Evolutionary conservation across 257 asterid species (phyloP).

Genomic region (Orobanche coerulescens): DNA sequence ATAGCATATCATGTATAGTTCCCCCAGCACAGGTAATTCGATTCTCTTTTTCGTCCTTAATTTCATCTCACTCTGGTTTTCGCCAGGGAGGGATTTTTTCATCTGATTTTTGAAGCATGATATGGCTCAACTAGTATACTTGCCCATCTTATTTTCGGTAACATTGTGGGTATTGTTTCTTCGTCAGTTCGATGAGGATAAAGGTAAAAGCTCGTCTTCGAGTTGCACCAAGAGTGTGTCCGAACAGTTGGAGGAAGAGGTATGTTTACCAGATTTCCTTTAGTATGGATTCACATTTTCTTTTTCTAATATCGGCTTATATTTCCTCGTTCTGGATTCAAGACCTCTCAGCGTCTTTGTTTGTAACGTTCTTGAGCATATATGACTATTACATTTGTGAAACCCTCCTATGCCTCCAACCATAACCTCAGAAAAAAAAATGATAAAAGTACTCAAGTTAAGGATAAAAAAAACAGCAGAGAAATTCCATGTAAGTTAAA

Average conservation of each 20-base stretch:
- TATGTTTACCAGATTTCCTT: conserved; percentile 22
- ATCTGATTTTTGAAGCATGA: neutral
- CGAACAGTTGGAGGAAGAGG: conserved; percentile 87
- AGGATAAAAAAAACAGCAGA: too few species aligned
- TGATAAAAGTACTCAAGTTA: neutral
- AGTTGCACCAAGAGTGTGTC: conserved; percentile 51
- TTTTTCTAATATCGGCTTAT: conserved; percentile 4
- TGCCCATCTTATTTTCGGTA: neutral
- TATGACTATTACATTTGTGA: neutral
- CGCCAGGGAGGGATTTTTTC: neutral
- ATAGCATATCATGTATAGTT: conserved; percentile 59
- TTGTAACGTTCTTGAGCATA: neutral
- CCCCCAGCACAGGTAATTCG: conserved; percentile 71
- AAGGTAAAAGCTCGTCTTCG: conserved; percentile 51
- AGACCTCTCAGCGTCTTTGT: neutral
- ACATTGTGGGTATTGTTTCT: conserved; percentile 18
- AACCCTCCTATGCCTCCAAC: neutral
- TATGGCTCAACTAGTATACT: conserved; percentile 3
- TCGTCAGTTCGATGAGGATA: conserved; percentile 65
- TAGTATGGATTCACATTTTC: neutral
- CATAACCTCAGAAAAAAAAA: too few species aligned
- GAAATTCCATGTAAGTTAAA: too few species aligned
- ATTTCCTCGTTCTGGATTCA: conserved; percentile 12
- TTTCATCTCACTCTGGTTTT: conserved; percentile 6
- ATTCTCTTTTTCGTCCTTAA: conserved; percentile 20